A percentile compares a stretch with the other conserved stretches of the same genome.
phyloP scores from a whole-genome alignment of 176 grass and related monocot species.

The Phoenix dactylifera region DNA sequence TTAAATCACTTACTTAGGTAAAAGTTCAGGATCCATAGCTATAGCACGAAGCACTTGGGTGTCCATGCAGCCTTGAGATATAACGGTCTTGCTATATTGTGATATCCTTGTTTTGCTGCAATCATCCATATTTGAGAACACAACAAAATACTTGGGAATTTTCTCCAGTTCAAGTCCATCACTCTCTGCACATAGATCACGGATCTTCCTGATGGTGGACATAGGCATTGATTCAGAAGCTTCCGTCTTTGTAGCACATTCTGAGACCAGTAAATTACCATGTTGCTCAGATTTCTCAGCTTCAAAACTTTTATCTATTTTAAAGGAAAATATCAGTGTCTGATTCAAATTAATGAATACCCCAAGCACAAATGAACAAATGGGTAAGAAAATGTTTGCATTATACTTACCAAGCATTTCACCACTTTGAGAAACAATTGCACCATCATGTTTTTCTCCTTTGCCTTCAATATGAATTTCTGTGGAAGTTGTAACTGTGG shows the following conservation, averaged over 20 bases:
- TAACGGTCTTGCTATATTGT: constrained; percentile 30
- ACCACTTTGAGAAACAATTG: too few relatives aligned
- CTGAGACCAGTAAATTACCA: background rate
- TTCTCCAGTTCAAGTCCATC: constrained; percentile 15
- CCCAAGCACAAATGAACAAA: too few relatives aligned
- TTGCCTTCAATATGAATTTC: too few relatives aligned
- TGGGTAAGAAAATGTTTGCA: too few relatives aligned
- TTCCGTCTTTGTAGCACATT: background rate
- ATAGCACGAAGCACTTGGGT: constrained; percentile 38
- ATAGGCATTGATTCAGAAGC: background rate
- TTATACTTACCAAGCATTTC: too few relatives aligned
- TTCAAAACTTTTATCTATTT: background rate
- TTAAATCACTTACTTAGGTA: constrained; percentile 47
- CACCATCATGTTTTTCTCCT: too few relatives aligned
- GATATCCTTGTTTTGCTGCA: constrained; percentile 34
- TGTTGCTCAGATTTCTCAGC: background rate
- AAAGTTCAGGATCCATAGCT: constrained; percentile 43
- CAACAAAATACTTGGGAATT: constrained; percentile 30
- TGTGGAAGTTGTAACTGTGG: too few relatives aligned
- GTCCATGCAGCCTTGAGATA: constrained; percentile 30
- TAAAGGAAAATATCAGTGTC: too few relatives aligned
- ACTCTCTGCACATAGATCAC: background rate
- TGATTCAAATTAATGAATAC: too few relatives aligned
- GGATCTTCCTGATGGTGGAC: constrained; percentile 14
- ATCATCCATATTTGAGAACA: constrained; percentile 36